Evolutionary conservation across 2,329 filamentous ascomycete genomes (phyloP).

Genomic region (Cadophora luteo-olivacea): DNA sequence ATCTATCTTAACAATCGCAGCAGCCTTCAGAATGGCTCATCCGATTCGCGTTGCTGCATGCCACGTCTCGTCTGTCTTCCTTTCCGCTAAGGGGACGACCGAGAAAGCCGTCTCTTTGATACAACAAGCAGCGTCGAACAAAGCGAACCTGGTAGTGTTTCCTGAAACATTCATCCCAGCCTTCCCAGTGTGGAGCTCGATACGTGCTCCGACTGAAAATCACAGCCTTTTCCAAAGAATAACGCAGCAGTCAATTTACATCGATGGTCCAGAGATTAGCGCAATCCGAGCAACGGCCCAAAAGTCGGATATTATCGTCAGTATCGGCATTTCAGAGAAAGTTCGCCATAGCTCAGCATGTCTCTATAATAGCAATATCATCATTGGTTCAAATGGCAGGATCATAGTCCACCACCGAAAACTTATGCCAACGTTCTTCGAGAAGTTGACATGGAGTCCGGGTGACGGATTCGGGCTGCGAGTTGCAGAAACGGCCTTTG

Average conservation of each 20-base stretch:
- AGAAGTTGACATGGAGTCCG: constrained; percentile 60
- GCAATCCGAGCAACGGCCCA: constrained; percentile 50
- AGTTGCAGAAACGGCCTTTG: constrained; percentile 53
- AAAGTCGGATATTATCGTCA: constrained; percentile 49
- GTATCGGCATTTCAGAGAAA: constrained; percentile 58
- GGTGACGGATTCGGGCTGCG: constrained; percentile 58
- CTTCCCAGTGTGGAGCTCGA: constrained; percentile 58
- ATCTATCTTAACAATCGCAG: background rate
- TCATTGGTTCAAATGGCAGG: constrained; percentile 52
- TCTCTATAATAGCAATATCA: constrained; percentile 58
- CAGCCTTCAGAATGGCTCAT: background rate
- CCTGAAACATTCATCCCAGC: constrained; percentile 60
- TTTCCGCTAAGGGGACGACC: constrained; percentile 54
- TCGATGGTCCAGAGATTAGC: constrained; percentile 53
- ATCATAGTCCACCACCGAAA: constrained; percentile 60
- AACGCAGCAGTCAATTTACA: constrained; percentile 51
- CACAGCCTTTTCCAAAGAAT: constrained; percentile 57
- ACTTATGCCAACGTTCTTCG: constrained; percentile 61
- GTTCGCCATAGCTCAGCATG: constrained; percentile 51
- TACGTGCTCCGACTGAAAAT: constrained; percentile 55
- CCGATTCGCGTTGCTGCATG: constrained; percentile 41
- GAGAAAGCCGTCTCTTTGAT: constrained; percentile 55
- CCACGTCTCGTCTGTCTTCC: constrained; percentile 53
- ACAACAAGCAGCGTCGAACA: constrained; percentile 49
- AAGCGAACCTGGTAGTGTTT: constrained; percentile 58